These are phyloP conservation scores for Sporothrix sp. DNA, from an alignment of 2,329 filamentous ascomycete species.

Conservation along the genomic window DNA sequence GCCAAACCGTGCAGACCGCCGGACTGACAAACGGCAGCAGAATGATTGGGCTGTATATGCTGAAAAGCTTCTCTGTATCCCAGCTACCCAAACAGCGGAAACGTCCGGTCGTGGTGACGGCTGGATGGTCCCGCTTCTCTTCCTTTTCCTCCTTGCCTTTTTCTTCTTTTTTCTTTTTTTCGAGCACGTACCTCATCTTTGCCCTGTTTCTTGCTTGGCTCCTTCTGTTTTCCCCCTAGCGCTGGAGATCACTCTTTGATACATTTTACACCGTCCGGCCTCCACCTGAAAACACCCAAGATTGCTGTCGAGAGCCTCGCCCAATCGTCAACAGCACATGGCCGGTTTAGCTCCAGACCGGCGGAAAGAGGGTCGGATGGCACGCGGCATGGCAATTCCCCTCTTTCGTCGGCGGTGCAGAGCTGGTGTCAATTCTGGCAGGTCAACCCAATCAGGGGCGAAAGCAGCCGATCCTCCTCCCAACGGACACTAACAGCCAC, in stretches of 20 bases:
- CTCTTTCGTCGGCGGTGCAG: no score
- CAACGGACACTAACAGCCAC: background rate
- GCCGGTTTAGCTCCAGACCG: background rate
- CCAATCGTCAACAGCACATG: constrained; percentile 16
- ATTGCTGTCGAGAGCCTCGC: constrained; percentile 5
- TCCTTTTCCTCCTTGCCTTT: background rate
- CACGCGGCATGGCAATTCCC: constrained; percentile 1
- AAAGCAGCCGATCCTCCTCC: constrained; percentile 1
- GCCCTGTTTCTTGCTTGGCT: background rate
- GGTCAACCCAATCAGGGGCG: constrained; percentile 4
- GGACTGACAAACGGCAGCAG: background rate
- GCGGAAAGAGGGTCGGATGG: background rate
- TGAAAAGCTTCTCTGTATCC: background rate
- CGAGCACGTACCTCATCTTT: no score
- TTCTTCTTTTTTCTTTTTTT: background rate
- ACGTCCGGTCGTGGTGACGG: no score
- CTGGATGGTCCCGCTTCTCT: no score
- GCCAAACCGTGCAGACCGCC: background rate
- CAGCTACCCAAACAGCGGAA: no score
- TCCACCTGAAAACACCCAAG: background rate
- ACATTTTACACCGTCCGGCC: background rate
- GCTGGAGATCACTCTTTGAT: background rate
- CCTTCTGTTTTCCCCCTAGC: constrained; percentile 3
- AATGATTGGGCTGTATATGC: constrained; percentile 4
- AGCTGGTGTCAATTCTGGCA: background rate